Conservation (phyloP, 192 early-diverging fungal species). For the Thamnidium elegans region DNA sequence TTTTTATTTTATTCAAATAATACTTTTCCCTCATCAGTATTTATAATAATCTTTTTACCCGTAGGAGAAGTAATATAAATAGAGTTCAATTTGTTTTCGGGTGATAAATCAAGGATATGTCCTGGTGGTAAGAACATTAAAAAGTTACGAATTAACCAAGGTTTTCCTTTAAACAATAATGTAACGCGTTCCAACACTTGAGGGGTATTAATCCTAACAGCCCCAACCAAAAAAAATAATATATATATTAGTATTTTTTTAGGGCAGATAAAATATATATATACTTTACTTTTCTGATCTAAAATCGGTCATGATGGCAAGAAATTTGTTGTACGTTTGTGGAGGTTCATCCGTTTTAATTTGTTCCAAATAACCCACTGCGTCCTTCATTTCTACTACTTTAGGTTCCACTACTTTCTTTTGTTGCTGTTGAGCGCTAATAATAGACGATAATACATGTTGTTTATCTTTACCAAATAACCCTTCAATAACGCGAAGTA, state of each 20-base stretch:
- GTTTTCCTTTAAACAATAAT: conserved; percentile 27
- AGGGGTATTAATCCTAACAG: conserved; percentile 26
- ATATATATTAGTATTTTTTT: background rate
- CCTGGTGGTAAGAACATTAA: conserved; percentile 33
- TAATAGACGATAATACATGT: background rate
- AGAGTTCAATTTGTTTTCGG: conserved; percentile 18
- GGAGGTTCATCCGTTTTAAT: conserved; percentile 15
- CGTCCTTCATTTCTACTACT: conserved; percentile 21
- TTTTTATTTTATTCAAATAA: conserved; percentile 3
- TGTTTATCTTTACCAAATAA: conserved; percentile 20
- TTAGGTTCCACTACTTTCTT: background rate
- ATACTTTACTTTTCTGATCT: conserved; percentile 26
- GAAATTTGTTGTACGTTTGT: conserved; percentile 15
- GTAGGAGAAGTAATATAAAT: conserved; percentile 26
- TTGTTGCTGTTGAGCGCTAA: background rate
- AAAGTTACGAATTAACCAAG: conserved; percentile 28
- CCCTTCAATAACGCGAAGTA: conserved; percentile 8
- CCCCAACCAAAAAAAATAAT: background rate
- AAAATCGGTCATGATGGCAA: conserved; percentile 30
- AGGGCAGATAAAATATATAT: too few species aligned
- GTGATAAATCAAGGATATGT: conserved; percentile 18
- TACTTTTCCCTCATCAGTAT: conserved; percentile 11
- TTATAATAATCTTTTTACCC: conserved; percentile 22
- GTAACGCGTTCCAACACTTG: conserved; percentile 31
- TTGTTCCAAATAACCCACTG: conserved; percentile 27